Evolutionary conservation across 2,329 filamentous ascomycete species (phyloP).

Genomic region (Cytospora paraplurivora): DNA sequence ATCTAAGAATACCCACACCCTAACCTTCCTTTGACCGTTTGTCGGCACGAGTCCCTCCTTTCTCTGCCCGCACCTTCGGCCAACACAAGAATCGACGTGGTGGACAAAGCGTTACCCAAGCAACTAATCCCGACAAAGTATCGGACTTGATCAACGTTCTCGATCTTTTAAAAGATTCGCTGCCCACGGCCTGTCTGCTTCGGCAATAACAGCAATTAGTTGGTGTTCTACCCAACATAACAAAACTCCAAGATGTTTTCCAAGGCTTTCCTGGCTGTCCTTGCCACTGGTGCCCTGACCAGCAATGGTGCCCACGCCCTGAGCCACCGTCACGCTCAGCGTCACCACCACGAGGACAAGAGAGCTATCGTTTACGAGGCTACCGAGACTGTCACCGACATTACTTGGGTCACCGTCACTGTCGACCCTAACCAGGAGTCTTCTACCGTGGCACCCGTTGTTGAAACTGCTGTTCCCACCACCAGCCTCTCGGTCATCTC

Average conservation of each 20-base stretch:
- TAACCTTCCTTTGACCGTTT: slow-evolving; percentile 19
- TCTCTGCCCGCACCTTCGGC: slow-evolving; percentile 4
- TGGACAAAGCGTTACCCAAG: slow-evolving; percentile 17
- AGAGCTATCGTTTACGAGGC: slow-evolving; percentile 38
- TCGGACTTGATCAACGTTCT: not conserved
- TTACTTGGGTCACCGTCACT: slow-evolving; percentile 47
- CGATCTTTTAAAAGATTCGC: not conserved
- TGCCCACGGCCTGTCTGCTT: slow-evolving; percentile 2
- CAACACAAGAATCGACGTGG: not conserved
- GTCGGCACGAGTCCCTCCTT: slow-evolving; percentile 25
- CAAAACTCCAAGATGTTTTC: slow-evolving; percentile 43
- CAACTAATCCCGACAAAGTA: not conserved
- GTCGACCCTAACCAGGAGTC: slow-evolving; percentile 39
- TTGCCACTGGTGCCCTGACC: slow-evolving; percentile 48
- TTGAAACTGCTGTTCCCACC: slow-evolving; percentile 30
- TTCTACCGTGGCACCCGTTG: slow-evolving; percentile 15
- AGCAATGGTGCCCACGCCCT: slow-evolving; percentile 45
- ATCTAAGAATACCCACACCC: slow-evolving; percentile 8
- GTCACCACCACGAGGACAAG: slow-evolving; percentile 42
- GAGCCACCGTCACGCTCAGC: slow-evolving; percentile 48
- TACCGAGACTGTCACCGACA: slow-evolving; percentile 41
- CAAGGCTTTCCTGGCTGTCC: slow-evolving; percentile 44
- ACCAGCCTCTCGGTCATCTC: slow-evolving; percentile 7
- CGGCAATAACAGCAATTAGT: not conserved
- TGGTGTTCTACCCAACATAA: slow-evolving; percentile 16